phyloP scores from a whole-genome alignment of 1,139 yeast genomes.

The Blastobotrys raffinosifermentans region DNA sequence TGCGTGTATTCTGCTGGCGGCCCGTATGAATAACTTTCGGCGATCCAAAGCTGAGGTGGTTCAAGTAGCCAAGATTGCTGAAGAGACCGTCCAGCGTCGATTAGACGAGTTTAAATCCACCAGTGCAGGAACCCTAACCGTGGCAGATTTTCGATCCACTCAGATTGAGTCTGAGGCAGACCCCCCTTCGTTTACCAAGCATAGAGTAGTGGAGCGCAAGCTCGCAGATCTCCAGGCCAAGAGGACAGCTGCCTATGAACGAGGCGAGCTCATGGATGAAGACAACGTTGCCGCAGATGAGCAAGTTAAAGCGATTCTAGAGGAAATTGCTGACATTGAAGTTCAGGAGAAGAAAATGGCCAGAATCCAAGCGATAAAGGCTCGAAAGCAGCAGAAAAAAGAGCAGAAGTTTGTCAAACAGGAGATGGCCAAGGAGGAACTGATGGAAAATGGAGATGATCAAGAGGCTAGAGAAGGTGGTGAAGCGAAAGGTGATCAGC shows the following conservation, averaged over 20 bases:
- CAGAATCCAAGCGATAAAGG: slow-evolving; percentile 4
- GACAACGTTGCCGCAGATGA: slow-evolving; percentile 5
- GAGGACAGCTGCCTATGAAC: slow-evolving; percentile 10
- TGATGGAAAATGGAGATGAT: slow-evolving; percentile 8
- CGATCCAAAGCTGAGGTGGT: slow-evolving; percentile 92
- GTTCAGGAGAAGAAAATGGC: slow-evolving; percentile 7
- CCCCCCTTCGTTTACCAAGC: slow-evolving; percentile 72
- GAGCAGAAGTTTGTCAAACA: slow-evolving; percentile 6
- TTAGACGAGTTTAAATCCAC: slow-evolving; percentile 83
- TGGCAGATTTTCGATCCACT: slow-evolving; percentile 59
- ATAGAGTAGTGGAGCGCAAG: slow-evolving; percentile 27
- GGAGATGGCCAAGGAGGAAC: slow-evolving; percentile 2
- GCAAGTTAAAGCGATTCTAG: slow-evolving; percentile 6
- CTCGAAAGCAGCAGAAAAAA: slow-evolving; percentile 5
- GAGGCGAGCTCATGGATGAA: slow-evolving; percentile 5
- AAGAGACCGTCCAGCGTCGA: slow-evolving; percentile 84
- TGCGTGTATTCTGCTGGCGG: slow-evolving; percentile 87
- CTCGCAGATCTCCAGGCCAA: slow-evolving; percentile 13
- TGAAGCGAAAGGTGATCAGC: slow-evolving; percentile 8
- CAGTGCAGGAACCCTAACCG: slow-evolving; percentile 64
- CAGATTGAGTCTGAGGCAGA: slow-evolving; percentile 46
- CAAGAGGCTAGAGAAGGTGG: slow-evolving; percentile 11
- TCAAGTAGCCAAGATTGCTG: slow-evolving; percentile 93
- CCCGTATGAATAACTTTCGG: slow-evolving; percentile 91
- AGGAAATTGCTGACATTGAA: slow-evolving; percentile 9